phyloP scores from a whole-genome alignment of 1,284 basidiomycete genomes.

The Mycena sp. region DNA sequence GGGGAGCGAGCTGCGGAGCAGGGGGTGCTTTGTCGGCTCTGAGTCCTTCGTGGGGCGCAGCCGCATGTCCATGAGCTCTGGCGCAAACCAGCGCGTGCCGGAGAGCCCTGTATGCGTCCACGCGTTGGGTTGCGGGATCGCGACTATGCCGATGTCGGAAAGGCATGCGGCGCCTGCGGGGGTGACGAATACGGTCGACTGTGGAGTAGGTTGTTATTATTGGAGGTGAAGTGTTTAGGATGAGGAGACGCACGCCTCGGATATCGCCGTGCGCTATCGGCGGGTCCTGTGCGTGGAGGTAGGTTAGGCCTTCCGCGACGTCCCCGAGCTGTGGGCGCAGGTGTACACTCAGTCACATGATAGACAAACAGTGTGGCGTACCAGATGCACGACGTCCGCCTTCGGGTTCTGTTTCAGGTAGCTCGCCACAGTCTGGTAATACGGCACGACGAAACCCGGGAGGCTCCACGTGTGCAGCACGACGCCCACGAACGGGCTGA shows the following conservation, averaged over 20 bases:
- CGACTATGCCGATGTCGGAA: slow-evolving; percentile 25
- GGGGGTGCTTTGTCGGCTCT: background rate
- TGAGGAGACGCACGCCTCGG: slow-evolving; percentile 17
- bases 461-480: slow-evolving; percentile 23
- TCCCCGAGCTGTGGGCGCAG: slow-evolving; percentile 8
- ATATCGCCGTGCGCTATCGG: slow-evolving; percentile 21
- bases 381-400: slow-evolving; percentile 13
- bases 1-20: slow-evolving; percentile 1
- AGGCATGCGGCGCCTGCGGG: slow-evolving; percentile 13
- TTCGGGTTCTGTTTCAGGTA: background rate
- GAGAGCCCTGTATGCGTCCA: slow-evolving; percentile 25
- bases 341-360: too few relatives aligned
- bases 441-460: slow-evolving; percentile 21
- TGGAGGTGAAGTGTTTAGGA: background rate
- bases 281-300: slow-evolving; percentile 15
- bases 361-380: background rate
- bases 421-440: slow-evolving; percentile 5
- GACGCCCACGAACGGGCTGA: slow-evolving; percentile 19
- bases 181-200: slow-evolving; percentile 14
- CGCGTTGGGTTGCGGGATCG: slow-evolving; percentile 27
- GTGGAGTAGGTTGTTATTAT: background rate
- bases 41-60: slow-evolving; percentile 1
- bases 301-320: slow-evolving; percentile 14
- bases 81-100: slow-evolving; percentile 25
- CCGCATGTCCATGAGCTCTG: slow-evolving; percentile 17